Evolutionary conservation across 1,284 basidiomycete species (phyloP).

Genomic region (Microbotryum scabiosae): DNA sequence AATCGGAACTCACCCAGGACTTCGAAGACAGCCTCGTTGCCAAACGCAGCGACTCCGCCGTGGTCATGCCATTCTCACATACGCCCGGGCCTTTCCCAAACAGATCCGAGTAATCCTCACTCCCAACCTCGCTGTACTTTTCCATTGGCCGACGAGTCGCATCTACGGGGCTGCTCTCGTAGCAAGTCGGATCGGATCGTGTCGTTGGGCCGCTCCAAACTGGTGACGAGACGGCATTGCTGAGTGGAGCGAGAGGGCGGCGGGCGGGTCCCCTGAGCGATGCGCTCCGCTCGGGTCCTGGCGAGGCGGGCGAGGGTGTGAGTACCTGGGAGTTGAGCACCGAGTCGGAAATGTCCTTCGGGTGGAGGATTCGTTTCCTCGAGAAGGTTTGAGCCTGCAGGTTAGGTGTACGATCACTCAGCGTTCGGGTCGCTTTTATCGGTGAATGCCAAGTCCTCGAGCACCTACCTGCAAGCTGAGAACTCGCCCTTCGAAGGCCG

Average conservation of each 20-base stretch:
- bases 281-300: background rate
- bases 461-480: slow-evolving; percentile 62
- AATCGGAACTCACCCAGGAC: slow-evolving; percentile 58
- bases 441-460: too few relatives aligned
- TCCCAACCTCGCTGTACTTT: slow-evolving; percentile 61
- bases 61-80: slow-evolving; percentile 33
- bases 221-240: background rate
- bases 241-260: background rate
- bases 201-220: background rate
- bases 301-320: background rate
- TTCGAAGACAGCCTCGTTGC: slow-evolving; percentile 74
- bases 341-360: slow-evolving; percentile 20
- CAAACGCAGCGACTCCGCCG: slow-evolving; percentile 63
- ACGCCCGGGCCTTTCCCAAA: slow-evolving; percentile 14
- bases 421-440: too few relatives aligned
- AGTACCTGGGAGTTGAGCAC: background rate
- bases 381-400: background rate
- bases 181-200: slow-evolving; percentile 62
- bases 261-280: too few relatives aligned
- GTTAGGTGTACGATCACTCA: too few relatives aligned
- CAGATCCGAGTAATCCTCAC: slow-evolving; percentile 33
- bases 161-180: slow-evolving; percentile 71
- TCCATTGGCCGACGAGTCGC: slow-evolving; percentile 58
- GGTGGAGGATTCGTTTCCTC: slow-evolving; percentile 19
- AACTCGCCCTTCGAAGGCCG: slow-evolving; percentile 59